Base-by-base conservation (phyloP, 2,329 filamentous ascomycete genomes). In the Periconia sp. region DNA sequence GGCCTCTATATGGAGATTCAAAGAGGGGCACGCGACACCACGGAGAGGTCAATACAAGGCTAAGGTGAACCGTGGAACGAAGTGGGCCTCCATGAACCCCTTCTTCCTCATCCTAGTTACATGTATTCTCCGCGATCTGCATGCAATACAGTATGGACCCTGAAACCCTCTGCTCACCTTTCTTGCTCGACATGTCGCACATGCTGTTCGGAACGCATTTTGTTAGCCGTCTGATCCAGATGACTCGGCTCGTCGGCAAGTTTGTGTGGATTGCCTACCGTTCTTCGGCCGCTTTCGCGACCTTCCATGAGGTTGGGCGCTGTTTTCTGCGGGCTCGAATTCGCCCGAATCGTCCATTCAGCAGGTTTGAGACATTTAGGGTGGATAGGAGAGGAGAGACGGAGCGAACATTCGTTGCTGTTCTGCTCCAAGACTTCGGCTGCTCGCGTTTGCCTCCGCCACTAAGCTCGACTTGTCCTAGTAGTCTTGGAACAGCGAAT, bases 251-350 rank as follows among this genome's bases (percentile, higher is more conserved):
- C 40, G 28, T 46, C 34, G 37, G 45, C 28, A n/a, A 16, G 9
- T 13, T 16, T 10, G 21, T 23, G 17, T 18, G 16, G 29, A 24
- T 7, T 2, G 15, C 46, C 32, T 52, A 61, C 59, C 59, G 42
- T 62, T 62, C n/a, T 59, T 40, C 30, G 57, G 56, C 36, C 59
- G 54, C 43, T 48, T 58, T 29, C 59, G 56, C 48, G 53, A 48
- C 47, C 46, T 33, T 38, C 38, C 40, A 15, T 29, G 28, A n/a
- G 32, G 23, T 4, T 40, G 37, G 15, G 33, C 30, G 13, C 29
- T 31, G 10, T 18, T 28, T 21, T 44, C 46, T 12, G 37, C 21
- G 17, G 37, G 38, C 28, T 26, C 40, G 22, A 28, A 23, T 16
- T 35, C 32, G 37, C 28, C 37, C 18, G 36, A 38, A 28, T 22